Evolutionary conservation across 2,329 filamentous ascomycete species (phyloP).

Genomic region (Cladosporium oxysporum): DNA sequence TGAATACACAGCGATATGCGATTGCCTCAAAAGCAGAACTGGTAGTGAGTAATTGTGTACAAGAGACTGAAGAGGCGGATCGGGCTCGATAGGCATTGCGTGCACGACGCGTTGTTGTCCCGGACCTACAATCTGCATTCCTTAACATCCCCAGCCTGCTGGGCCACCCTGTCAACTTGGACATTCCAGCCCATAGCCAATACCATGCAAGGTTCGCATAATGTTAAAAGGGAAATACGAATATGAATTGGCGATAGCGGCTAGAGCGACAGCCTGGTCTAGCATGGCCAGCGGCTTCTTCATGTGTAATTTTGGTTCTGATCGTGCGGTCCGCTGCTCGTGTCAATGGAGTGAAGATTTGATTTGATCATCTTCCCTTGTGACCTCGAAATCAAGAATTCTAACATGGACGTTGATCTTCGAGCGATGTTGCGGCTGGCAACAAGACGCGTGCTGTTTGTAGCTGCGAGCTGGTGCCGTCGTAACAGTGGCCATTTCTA

Average conservation of each 20-base stretch:
- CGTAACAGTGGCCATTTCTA: background rate
- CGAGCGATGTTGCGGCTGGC: background rate
- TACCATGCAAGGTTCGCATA: conserved; percentile 1
- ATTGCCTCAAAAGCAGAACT: conserved; percentile 4
- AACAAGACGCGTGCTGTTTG: background rate
- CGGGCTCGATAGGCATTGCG: conserved; percentile 2
- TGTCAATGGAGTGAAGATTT: background rate
- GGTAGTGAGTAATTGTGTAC: background rate
- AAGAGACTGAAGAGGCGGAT: conserved; percentile 1
- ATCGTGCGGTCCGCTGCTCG: background rate
- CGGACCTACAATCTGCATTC: conserved; percentile 27
- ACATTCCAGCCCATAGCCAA: conserved; percentile 16
- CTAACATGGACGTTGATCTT: background rate
- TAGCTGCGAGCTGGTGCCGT: background rate
- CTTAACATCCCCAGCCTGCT: conserved; percentile 17
- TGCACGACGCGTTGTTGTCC: conserved; percentile 27
- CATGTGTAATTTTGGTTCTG: background rate
- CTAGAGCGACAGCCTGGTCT: background rate
- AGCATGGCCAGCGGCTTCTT: background rate
- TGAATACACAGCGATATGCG: conserved; percentile 16
- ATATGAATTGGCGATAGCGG: background rate
- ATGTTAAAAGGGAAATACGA: background rate
- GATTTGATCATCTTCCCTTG: background rate
- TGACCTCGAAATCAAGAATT: background rate
- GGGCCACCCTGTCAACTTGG: background rate